phyloP scores from a whole-genome alignment of 768 basidiomycete genomes.

The Terana coerulea region DNA sequence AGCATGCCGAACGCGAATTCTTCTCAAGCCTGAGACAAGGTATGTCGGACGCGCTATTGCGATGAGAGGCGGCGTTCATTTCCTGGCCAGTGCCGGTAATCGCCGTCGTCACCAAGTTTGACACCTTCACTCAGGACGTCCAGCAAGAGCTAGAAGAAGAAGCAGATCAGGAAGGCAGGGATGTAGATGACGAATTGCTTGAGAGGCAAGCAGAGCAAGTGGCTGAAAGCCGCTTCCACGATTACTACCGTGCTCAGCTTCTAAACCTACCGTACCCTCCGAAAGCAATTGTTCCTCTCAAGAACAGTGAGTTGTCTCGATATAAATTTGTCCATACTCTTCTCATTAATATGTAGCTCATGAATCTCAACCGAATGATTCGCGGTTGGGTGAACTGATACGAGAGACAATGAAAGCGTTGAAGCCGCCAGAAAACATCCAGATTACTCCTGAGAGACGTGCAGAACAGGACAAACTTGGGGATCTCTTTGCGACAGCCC shows the following conservation, averaged over 20 bases:
- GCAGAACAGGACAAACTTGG: background rate
- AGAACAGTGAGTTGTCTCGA: background rate
- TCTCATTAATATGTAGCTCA: background rate
- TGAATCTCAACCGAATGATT: background rate
- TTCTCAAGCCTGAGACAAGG: background rate
- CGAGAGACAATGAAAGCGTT: background rate
- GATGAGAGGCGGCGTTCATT: too few species aligned
- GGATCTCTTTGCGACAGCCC: background rate
- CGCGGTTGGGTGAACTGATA: background rate
- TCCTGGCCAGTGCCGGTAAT: background rate
- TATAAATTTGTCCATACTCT: background rate
- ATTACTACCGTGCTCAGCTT: background rate
- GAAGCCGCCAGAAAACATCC: background rate
- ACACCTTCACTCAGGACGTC: background rate
- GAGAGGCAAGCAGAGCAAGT: background rate
- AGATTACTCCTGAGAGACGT: background rate
- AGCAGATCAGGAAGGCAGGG: background rate
- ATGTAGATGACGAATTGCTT: background rate
- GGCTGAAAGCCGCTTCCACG: background rate
- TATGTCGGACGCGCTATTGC: too few species aligned
- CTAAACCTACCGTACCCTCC: background rate
- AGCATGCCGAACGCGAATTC: background rate
- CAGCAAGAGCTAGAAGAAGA: constrained; percentile 1
- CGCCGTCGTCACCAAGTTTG: background rate
- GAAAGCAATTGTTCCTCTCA: background rate